These are phyloP conservation scores for Cordyceps javanica DNA, from an alignment of 2,329 filamentous ascomycete genomes.

Conservation along the genomic window DNA sequence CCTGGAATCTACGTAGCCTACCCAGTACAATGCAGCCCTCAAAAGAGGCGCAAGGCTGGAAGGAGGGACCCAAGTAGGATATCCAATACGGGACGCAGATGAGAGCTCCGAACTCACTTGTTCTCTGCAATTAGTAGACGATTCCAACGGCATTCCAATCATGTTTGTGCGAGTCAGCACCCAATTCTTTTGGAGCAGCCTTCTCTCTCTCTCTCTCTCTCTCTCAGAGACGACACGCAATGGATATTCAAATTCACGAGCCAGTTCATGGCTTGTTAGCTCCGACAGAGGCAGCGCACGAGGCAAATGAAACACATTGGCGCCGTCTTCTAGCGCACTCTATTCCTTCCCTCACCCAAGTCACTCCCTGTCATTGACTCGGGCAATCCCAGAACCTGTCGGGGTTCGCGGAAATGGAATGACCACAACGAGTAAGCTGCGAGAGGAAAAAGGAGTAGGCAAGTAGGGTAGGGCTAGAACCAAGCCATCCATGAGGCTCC, in stretches of 20 bases:
- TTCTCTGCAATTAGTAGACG: too few relatives aligned
- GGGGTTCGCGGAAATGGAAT: neutral
- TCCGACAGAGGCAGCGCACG: too few relatives aligned
- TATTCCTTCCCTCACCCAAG: neutral
- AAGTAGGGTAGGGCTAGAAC: too few relatives aligned
- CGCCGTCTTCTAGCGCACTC: neutral
- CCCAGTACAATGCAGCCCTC: neutral
- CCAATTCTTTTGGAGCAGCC: too few relatives aligned
- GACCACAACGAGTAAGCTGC: neutral
- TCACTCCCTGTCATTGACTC: neutral
- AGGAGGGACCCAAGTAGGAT: neutral
- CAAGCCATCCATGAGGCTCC: too few relatives aligned
- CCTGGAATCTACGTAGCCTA: neutral
- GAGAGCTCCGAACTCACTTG: neutral
- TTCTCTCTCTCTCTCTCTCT: too few relatives aligned
- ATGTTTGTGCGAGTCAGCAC: too few relatives aligned
- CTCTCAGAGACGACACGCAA: too few relatives aligned
- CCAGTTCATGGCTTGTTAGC: too few relatives aligned
- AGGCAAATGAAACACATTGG: too few relatives aligned
- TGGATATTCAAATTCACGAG: too few relatives aligned
- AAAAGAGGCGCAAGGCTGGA: neutral
- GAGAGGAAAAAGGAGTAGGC: neutral
- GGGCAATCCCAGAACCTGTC: neutral
- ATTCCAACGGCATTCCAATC: too few relatives aligned
- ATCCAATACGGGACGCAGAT: neutral